Base-by-base conservation (phyloP, 495 filamentous ascomycete species). In the Choiromyces venosus region DNA sequence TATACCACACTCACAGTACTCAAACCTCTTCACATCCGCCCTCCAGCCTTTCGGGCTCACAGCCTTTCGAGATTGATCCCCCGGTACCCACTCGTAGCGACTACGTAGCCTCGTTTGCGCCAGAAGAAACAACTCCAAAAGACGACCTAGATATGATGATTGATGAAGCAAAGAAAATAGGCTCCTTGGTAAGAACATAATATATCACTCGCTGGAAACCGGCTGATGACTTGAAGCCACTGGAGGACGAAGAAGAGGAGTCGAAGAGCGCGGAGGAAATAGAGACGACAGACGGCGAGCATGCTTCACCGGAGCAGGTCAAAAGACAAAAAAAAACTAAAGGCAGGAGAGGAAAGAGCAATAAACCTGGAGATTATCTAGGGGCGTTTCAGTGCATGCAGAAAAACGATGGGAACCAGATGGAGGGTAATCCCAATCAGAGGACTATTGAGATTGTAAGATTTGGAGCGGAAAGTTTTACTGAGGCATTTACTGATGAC, bases 311-410 rank as follows among this genome's bases (percentile, higher is more conserved):
- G 18, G 16, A 33, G 9, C 44, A 39, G 8, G 36, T 21, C 14
- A 69, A 65, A 70, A 71, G 71, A 35, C 52, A 46, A 29, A 78
- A 46, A 29, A 78, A 71, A 71, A 37, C 37, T 67, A 4, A 8
- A 44, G 19, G 35, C 70, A 18, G 66, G 64, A 37, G 14, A 52
- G 67, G 44, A 21, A 71, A 67, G 42, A 37, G 33, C 10, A 68
- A 79, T 29, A 75, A 74, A n/a, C 33, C 39, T 10, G 65, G 67
- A 19, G 68, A 56, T n/a, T 79, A 69, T 72, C 79, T 79, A 52
- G 76, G n/a, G 7, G 35, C 40, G 1, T 92, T 92, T 79, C 84
- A 86, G 66, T 93, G 91, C 81, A 92, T 93, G 90, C 84, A 87
- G 29, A 86, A 87, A 75, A 84, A 86, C 65, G 86, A 88, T 71